Percentiles rank a stretch among this genome's conserved stretches.
phyloP scores from a whole-genome alignment of 164 flowering plant species.

The Piper betle region DNA sequence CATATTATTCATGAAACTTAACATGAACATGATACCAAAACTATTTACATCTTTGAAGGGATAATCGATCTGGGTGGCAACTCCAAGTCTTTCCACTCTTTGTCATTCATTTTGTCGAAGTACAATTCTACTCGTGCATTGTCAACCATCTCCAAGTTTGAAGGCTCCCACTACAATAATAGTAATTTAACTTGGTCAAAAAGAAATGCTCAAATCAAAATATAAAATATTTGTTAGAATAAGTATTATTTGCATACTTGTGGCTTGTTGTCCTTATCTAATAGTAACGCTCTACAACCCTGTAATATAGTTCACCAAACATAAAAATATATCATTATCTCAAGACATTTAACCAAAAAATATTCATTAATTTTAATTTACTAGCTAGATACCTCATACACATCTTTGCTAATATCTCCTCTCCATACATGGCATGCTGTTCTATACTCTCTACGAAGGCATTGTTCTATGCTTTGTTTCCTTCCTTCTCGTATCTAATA shows the following conservation, averaged over 20 bases:
- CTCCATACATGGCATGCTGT: slow-evolving; percentile 60
- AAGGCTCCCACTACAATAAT: slow-evolving; percentile 66
- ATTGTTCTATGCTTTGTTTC: slow-evolving; percentile 71
- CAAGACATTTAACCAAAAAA: too few species aligned
- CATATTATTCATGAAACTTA: too few species aligned
- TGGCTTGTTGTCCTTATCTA: slow-evolving; percentile 50
- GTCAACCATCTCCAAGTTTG: slow-evolving; percentile 51
- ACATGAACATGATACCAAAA: too few species aligned
- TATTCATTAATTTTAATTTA: too few species aligned
- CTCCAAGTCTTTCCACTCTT: slow-evolving; percentile 62
- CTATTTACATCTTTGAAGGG: slow-evolving; percentile 27
- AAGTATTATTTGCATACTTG: slow-evolving; percentile 10
- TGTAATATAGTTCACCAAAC: background rate
- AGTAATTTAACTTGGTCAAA: too few species aligned
- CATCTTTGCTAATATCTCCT: slow-evolving; percentile 54
- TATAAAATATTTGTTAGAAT: background rate
- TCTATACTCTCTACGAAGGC: slow-evolving; percentile 75
- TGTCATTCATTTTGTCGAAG: slow-evolving; percentile 53
- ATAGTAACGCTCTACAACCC: slow-evolving; percentile 59
- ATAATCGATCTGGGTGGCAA: slow-evolving; percentile 36
- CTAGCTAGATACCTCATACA: slow-evolving; percentile 12
- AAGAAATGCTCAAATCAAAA: background rate
- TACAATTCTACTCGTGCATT: slow-evolving; percentile 53
- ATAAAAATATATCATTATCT: too few species aligned
- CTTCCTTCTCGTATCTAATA: slow-evolving; percentile 84